Evolutionary conservation across 352 stramenopile genomes (phyloP).

Genomic region (Phytophthora vignae): DNA sequence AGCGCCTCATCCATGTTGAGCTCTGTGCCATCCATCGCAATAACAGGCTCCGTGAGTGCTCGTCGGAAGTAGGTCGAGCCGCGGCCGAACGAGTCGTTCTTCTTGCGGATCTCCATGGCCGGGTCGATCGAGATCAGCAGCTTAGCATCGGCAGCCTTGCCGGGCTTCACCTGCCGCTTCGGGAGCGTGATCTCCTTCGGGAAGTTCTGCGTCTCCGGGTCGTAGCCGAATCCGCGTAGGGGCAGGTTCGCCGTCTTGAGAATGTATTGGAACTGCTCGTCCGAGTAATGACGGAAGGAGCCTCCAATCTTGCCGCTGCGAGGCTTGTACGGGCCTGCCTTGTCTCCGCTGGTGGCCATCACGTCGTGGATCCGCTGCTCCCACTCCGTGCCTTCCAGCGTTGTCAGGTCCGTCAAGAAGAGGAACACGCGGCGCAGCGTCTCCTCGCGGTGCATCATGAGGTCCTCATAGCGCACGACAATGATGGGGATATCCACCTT

Average conservation of each 20-base stretch:
- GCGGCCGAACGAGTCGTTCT: conserved; percentile 81
- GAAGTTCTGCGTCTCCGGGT: conserved; percentile 83
- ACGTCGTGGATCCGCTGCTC: conserved; percentile 71
- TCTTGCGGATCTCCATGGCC: conserved; percentile 75
- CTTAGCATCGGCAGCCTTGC: conserved; percentile 49
- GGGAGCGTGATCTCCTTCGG: conserved; percentile 73
- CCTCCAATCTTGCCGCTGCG: conserved; percentile 87
- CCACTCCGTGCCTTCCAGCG: conserved; percentile 82
- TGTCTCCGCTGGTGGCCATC: conserved; percentile 62
- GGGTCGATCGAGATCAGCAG: conserved; percentile 74
- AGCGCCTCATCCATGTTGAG: conserved; percentile 89
- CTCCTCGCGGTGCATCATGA: conserved; percentile 83
- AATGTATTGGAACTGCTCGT: conserved; percentile 88
- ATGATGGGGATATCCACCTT: conserved; percentile 92
- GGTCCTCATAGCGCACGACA: conserved; percentile 93
- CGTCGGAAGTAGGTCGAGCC: conserved; percentile 87
- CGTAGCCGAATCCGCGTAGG: conserved; percentile 89
- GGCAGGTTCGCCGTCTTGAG: conserved; percentile 77
- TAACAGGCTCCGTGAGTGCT: conserved; percentile 74
- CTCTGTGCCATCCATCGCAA: conserved; percentile 79
- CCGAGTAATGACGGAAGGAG: conserved; percentile 85
- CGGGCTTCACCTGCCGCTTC: conserved; percentile 84
- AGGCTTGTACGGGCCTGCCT: conserved; percentile 81
- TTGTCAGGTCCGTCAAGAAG: conserved; percentile 71
- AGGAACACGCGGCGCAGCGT: conserved; percentile 84